Conservation (phyloP, 106 monocot genomes). For the Apostasia shenzhenica region DNA sequence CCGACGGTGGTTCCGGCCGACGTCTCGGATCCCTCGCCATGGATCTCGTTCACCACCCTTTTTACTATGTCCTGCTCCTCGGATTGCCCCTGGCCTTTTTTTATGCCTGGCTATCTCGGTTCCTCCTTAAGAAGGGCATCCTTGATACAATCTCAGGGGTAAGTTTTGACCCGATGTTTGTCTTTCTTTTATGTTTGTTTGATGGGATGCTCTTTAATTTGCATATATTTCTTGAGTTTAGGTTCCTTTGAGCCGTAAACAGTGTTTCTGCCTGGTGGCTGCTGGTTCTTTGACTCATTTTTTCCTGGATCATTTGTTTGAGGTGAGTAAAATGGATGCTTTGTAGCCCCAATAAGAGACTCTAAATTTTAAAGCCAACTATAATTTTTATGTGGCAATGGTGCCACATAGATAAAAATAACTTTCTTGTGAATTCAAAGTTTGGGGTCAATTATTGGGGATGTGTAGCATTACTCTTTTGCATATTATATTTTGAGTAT, state of each 20-base stretch:
- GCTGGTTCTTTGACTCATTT: conserved; percentile 85
- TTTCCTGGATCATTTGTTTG: conserved; percentile 89
- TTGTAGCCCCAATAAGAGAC: too few species aligned
- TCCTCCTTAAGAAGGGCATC: conserved; percentile 28
- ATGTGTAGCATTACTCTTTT: too few species aligned
- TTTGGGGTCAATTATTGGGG: too few species aligned
- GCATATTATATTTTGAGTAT: too few species aligned
- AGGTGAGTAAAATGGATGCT: conserved; percentile 31
- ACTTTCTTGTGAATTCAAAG: too few species aligned
- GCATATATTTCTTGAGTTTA: conserved; percentile 9
- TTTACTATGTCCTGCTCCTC: conserved; percentile 65
- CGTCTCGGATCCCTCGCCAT: conserved; percentile 41
- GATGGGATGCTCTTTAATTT: not conserved
- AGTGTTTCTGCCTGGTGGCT: conserved; percentile 62
- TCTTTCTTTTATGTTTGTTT: not conserved
- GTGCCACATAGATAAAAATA: too few species aligned
- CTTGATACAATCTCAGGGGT: conserved; percentile 59
- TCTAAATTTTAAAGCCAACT: too few species aligned
- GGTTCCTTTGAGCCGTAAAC: conserved; percentile 44
- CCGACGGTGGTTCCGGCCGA: conserved; percentile 11
- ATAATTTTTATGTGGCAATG: too few species aligned
- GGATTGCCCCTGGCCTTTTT: conserved; percentile 57
- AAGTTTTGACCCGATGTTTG: conserved; percentile 4
- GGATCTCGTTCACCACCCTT: conserved; percentile 58
- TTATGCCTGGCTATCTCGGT: conserved; percentile 54